Percentiles rank a stretch among this genome's conserved stretches.
phyloP scores from a whole-genome alignment of 768 basidiomycete species.

The Erythrobasidium yunnanense region DNA sequence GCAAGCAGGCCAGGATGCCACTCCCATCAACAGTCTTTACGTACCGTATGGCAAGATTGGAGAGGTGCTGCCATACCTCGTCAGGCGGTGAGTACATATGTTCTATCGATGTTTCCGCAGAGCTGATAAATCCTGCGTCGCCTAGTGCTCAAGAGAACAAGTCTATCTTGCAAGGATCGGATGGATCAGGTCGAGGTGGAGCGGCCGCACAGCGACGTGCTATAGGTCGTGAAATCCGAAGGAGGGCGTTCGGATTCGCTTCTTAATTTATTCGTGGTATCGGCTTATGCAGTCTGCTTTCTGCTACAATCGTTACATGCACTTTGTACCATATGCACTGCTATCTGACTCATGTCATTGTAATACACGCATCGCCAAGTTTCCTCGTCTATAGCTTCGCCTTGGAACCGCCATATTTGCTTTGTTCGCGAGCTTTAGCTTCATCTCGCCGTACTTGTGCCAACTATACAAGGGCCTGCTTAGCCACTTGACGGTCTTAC shows the following conservation, averaged over 20 bases:
- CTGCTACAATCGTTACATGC: no score
- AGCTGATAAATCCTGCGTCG: not conserved
- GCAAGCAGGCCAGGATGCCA: not conserved
- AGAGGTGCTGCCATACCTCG: conserved; percentile 38
- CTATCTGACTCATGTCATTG: no score
- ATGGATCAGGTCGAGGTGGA: conserved; percentile 20
- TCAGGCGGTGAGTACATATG: conserved; percentile 24
- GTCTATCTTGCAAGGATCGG: conserved; percentile 24
- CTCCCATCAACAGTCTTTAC: conserved; percentile 36
- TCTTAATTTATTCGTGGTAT: no score
- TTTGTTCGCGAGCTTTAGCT: conserved; percentile 11
- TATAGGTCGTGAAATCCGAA: conserved; percentile 8
- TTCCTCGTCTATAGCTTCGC: not conserved
- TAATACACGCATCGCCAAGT: not conserved
- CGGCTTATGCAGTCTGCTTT: no score
- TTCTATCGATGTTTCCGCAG: not conserved
- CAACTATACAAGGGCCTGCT: not conserved
- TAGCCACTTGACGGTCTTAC: not conserved
- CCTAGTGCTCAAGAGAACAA: conserved; percentile 24
- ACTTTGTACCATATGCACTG: no score
- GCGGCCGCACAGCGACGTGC: conserved; percentile 15
- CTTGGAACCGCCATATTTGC: not conserved
- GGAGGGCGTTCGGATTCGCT: not conserved
- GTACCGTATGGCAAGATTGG: conserved; percentile 37
- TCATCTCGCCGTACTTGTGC: conserved; percentile 31